These are phyloP conservation scores for Paradendryphiella salina DNA, from an alignment of 2,329 filamentous ascomycete species.

Conservation along the genomic window DNA sequence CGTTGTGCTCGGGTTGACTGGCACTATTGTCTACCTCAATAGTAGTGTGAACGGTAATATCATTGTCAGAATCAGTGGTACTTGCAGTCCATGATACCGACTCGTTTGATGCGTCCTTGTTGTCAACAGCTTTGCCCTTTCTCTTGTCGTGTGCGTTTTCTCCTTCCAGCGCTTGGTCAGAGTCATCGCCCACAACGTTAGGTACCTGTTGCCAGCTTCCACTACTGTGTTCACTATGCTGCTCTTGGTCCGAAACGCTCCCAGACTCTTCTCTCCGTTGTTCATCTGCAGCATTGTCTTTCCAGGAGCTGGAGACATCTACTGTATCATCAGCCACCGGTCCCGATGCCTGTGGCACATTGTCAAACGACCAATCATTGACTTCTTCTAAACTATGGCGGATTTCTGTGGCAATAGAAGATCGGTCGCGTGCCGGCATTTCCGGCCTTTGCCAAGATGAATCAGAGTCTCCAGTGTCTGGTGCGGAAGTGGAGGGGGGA, in stretches of 20 bases:
- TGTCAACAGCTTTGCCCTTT: slow-evolving; percentile 29
- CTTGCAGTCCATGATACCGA: slow-evolving; percentile 2
- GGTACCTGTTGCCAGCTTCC: slow-evolving; percentile 49
- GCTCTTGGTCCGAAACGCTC: slow-evolving; percentile 32
- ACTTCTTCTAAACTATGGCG: slow-evolving; percentile 53
- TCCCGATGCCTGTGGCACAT: slow-evolving; percentile 19
- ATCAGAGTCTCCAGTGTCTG: slow-evolving; percentile 9
- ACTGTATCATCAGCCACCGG: slow-evolving; percentile 3
- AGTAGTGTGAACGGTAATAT: not conserved
- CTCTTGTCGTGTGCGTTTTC: slow-evolving; percentile 29
- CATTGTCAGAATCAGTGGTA: slow-evolving; percentile 6
- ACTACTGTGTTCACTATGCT: slow-evolving; percentile 43
- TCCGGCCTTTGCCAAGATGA: slow-evolving; percentile 44
- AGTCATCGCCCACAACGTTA: slow-evolving; percentile 33
- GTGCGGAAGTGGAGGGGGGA: slow-evolving; percentile 1
- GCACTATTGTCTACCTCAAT: slow-evolving; percentile 9
- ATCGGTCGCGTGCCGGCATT: slow-evolving; percentile 53
- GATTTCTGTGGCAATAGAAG: slow-evolving; percentile 54
- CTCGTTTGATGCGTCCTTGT: slow-evolving; percentile 1
- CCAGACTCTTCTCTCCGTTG: slow-evolving; percentile 7
- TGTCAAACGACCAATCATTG: slow-evolving; percentile 39
- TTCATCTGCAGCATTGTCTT: slow-evolving; percentile 21
- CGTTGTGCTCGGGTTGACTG: slow-evolving; percentile 3
- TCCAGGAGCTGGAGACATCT: slow-evolving; percentile 31
- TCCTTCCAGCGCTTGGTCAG: slow-evolving; percentile 35